Conservation (phyloP, 345 rosid species). For the Microcos paniculata region DNA sequence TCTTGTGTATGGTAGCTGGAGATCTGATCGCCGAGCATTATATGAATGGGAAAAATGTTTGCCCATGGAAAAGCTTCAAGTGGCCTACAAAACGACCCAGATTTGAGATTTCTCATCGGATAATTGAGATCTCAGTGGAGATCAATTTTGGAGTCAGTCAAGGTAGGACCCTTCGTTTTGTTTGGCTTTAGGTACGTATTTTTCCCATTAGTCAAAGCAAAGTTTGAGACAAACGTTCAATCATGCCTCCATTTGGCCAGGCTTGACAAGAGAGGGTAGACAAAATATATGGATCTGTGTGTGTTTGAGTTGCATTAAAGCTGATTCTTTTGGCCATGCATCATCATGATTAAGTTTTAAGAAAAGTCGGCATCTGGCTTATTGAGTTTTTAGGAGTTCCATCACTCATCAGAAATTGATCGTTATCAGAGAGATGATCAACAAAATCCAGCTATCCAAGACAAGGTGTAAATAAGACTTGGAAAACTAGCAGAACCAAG, state of each 20-base stretch:
- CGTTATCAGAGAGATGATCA: background rate
- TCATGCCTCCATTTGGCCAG: background rate
- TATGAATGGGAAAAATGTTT: background rate
- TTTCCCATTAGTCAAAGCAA: conserved; percentile 1
- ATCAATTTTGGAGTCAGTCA: background rate
- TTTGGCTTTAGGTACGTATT: background rate
- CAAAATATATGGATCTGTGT: background rate
- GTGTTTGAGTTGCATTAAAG: background rate
- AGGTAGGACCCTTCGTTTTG: conserved; percentile 7
- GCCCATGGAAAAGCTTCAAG: background rate
- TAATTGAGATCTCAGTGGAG: background rate
- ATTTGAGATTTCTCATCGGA: conserved; percentile 1
- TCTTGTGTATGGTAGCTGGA: background rate
- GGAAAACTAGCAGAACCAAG: background rate
- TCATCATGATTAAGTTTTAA: too few relatives aligned
- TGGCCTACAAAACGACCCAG: background rate
- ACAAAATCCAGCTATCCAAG: background rate
- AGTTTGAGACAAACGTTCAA: background rate
- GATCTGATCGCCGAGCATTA: background rate
- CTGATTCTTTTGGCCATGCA: background rate
- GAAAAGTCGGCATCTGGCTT: too few relatives aligned
- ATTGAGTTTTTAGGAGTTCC: background rate
- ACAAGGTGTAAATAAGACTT: background rate
- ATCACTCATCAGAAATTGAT: background rate
- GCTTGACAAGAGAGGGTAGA: background rate